Evolutionary conservation across 257 asterid genomes (phyloP), one percentile per base, ranked within the genome.

Genomic region (Lycium ferocissimum): DNA sequence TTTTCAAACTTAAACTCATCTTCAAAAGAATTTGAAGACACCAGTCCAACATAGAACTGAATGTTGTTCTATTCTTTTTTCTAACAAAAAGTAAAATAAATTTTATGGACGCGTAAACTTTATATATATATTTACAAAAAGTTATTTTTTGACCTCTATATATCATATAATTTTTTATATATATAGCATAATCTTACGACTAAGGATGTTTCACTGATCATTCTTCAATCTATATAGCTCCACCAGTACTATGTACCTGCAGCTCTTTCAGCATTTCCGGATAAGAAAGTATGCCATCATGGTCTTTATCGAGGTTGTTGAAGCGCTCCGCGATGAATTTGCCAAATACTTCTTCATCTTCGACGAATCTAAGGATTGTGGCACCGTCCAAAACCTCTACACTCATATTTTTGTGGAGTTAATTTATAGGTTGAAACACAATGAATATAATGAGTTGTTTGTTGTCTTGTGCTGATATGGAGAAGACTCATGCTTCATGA

Each of bases 221-320:
- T 26, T 26, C 33, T 26, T 26, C 33, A 26, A 5, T 40, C 5
- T 40, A 40, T 40, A 5, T 40, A 2, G 6, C 45, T 40, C 45
- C 45, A 40, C 45, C 45, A 40, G 6, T 40, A 40, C 6, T 9
- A 12, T 13, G 15, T 69, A 69, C 76, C 76, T 69, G 51, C 51
- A 69, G 17, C 76, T 69, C 51, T 37, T 69, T 37, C 22, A 37
- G 3, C 76, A 69, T 15, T 37, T 69, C 76, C 0, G 76, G 13
- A 69, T 69, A 69, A 69, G 76, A 69, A 69, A 69, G 76, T 37
- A 69, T 37, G 14, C 76, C 76, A 37, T 67, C 51, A 7, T 15
- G 49, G 7, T 69, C 1, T 69, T 13, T 37, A 69, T 69, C 76
- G 13, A 69, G 76, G 9, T 37, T 69, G 13, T 7, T 69, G 22